phyloP scores from a whole-genome alignment of 192 early-diverging fungal species.

The Geranomyces variabilis region DNA sequence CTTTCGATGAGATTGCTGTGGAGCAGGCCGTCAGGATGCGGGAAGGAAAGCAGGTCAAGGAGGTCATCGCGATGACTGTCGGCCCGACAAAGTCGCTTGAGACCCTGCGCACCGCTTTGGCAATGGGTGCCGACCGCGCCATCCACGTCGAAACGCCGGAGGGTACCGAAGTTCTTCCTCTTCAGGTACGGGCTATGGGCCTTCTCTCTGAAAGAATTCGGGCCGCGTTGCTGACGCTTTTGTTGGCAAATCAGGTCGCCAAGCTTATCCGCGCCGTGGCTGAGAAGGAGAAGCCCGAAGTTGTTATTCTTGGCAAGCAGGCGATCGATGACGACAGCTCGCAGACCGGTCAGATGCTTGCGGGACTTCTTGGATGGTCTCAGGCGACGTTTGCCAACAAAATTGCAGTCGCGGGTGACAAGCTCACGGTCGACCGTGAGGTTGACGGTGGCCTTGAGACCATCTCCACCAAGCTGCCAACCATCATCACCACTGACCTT shows the following conservation, averaged over 20 bases:
- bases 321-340: constrained; percentile 98
- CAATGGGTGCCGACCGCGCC: constrained; percentile 96
- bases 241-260: constrained; percentile 64
- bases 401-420: constrained; percentile 71
- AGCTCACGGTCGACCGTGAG: constrained; percentile 88
- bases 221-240: neutral
- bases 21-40: constrained; percentile 94
- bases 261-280: constrained; percentile 89
- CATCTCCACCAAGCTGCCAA: constrained; percentile 79
- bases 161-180: constrained; percentile 54
- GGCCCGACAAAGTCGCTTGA: constrained; percentile 90
- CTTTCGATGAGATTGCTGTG: constrained; percentile 99
- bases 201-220: no score
- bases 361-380: constrained; percentile 90
- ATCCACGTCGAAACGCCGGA: constrained; percentile 88
- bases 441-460: constrained; percentile 98
- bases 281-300: constrained; percentile 87
- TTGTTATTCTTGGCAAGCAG: constrained; percentile 98
- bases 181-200: constrained; percentile 67
- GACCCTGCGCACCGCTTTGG: constrained; percentile 91
- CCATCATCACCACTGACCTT: constrained; percentile 93
- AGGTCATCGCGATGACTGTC: constrained; percentile 87
- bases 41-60: constrained; percentile 78
- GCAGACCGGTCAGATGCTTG: constrained; percentile 99
- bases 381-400: constrained; percentile 98